These are phyloP conservation scores for Colletotrichum shisoi DNA, from an alignment of 2,329 filamentous ascomycete genomes.

Conservation along the genomic window DNA sequence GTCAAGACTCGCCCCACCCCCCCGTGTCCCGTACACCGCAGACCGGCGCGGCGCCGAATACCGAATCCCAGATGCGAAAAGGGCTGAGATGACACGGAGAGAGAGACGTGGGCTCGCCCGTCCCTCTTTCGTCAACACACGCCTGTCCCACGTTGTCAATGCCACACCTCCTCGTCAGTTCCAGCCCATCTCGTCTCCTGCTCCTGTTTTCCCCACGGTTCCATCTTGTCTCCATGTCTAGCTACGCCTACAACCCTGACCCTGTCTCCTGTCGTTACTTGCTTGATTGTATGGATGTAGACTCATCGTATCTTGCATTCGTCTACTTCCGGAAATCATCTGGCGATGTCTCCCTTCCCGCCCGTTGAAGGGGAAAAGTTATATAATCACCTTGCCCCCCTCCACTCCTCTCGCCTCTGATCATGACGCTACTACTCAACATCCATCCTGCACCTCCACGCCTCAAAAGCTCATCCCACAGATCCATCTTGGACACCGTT, in stretches of 20 bases:
- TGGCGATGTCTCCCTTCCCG: conserved; percentile 18
- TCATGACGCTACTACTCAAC: background rate
- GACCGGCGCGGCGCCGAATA: conserved; percentile 33
- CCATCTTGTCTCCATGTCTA: conserved; percentile 16
- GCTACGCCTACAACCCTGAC: background rate
- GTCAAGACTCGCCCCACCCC: background rate
- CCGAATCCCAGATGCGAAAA: conserved; percentile 29
- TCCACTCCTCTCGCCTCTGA: conserved; percentile 4
- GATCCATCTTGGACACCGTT: conserved; percentile 17
- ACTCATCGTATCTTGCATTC: conserved; percentile 11
- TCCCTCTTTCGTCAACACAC: background rate
- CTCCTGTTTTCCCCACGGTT: conserved; percentile 16
- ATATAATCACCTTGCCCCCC: conserved; percentile 18
- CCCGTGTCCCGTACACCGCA: background rate
- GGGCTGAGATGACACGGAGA: conserved; percentile 15
- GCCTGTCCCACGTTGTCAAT: conserved; percentile 8
- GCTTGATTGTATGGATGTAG: background rate
- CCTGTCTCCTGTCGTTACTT: background rate
- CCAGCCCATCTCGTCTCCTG: background rate
- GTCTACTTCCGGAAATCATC: conserved; percentile 20
- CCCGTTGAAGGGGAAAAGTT: background rate
- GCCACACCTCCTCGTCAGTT: conserved; percentile 7
- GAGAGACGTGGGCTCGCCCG: background rate
- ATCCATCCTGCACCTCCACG: conserved; percentile 13
- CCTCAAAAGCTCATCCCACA: conserved; percentile 3